Evolutionary conservation across 306 rosid species (phyloP).

Genomic region (Castanospermum australe): DNA sequence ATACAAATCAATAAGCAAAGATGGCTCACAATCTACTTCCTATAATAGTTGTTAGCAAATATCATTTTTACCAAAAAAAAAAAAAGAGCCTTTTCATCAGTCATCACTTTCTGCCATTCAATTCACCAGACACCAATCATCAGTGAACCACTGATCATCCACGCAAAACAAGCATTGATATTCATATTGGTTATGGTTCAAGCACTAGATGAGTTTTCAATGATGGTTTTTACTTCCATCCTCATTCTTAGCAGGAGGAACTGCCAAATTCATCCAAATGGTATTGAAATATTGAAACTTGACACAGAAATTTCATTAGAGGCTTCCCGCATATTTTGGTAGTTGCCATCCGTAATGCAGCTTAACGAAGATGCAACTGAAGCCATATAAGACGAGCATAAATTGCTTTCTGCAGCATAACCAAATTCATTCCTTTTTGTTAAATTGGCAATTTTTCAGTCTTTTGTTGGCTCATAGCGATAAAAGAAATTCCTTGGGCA

Average conservation of each 20-base stretch:
- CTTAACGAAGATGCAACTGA: neutral
- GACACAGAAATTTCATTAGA: neutral
- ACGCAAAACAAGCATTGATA: neutral
- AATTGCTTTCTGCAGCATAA: neutral
- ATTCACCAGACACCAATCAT: too few species aligned
- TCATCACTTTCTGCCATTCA: neutral
- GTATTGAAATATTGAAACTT: neutral
- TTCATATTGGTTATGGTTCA: neutral
- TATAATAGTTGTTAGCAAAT: conserved; percentile 8
- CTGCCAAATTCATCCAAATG: conserved; percentile 10
- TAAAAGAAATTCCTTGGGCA: neutral
- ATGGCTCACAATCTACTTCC: neutral
- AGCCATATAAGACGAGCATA: too few species aligned
- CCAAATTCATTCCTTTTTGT: neutral
- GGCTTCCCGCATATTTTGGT: neutral
- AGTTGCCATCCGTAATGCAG: neutral
- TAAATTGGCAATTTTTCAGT: neutral
- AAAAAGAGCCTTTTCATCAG: too few species aligned
- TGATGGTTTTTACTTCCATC: too few species aligned
- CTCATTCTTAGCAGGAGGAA: neutral
- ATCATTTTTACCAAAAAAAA: neutral
- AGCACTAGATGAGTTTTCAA: neutral
- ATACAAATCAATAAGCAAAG: neutral
- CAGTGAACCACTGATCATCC: too few species aligned
- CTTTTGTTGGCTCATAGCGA: neutral